Base-by-base conservation (phyloP, 805 yeast species). In the Kregervanrija pseudodelftensis region DNA sequence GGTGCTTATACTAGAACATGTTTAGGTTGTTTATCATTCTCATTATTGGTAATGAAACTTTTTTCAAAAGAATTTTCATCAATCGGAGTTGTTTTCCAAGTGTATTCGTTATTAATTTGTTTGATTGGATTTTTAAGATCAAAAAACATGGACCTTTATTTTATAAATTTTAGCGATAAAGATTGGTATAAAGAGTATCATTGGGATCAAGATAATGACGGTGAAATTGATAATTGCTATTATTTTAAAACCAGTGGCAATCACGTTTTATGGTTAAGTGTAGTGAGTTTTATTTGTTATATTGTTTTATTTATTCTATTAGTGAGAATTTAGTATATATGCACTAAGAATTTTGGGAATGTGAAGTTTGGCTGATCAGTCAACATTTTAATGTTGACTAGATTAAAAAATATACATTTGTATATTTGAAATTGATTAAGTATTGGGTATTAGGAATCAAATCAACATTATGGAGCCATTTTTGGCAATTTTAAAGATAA, bases 1-100 rank as follows among this genome's bases (percentile, higher is more conserved):
- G 95, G 95, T 0, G 90, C 95, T 1, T 85, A 86, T 56, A 69
- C 82, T 22, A 63, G 95, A 42, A 77, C 90, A 0, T 83, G 90
- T 15, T 64, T 86, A 30, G 82, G 85, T 15, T 73, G 81, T 43
- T 61, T 86, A 30, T 74, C 88, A 10, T 81, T 86, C 54, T 57
- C 85, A 3, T 65, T 84, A 31, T 63, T 84, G 44, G 73, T 85
- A 13, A 69, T 85, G 52, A 80, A 82, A 59, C 61, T 85, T 34
- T 85, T 85, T 59, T 68, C 79, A 5, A 65, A 59, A 35, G 85
- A 80, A 52, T 84, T 82, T 57, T 63, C 82, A 42, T 79, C 84
- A 1, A 68, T 85, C 10, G 91, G 89, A 1, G 68, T 80, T 0
- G 74, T 82, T 0, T 83, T 77, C 56, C 80, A 85, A 2, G 60